Conservation (phyloP, 148 eudicot genomes). For the Beta vulgaris region DNA sequence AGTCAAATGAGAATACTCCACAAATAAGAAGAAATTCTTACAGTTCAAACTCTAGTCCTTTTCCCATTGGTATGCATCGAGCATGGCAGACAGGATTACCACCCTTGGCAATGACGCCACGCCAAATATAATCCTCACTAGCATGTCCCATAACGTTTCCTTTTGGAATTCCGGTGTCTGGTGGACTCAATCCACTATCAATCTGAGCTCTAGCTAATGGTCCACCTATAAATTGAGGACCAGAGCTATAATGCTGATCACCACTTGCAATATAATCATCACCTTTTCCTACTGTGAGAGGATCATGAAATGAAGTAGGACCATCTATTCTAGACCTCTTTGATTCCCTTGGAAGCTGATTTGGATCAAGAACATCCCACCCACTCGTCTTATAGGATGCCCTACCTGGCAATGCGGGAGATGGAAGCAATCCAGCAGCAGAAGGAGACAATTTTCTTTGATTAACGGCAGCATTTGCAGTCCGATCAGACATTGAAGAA, state of each 20-base stretch:
- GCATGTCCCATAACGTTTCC: conserved; percentile 36
- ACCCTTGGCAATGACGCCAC: conserved; percentile 90
- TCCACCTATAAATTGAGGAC: conserved; percentile 36
- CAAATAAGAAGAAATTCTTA: conserved; percentile 41
- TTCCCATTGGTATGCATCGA: conserved; percentile 80
- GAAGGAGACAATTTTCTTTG: conserved; percentile 66
- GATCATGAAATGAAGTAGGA: conserved; percentile 29
- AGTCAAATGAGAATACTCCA: background rate
- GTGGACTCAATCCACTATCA: conserved; percentile 28
- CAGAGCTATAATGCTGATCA: conserved; percentile 39
- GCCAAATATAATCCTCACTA: conserved; percentile 71
- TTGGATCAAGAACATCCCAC: conserved; percentile 77
- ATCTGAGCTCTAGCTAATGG: conserved; percentile 25
- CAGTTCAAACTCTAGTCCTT: conserved; percentile 65
- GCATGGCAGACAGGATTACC: conserved; percentile 85
- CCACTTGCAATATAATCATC: conserved; percentile 27
- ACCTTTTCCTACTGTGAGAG: conserved; percentile 27
- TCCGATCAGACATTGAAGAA: conserved; percentile 38
- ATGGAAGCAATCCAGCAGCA: conserved; percentile 46
- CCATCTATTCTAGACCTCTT: conserved; percentile 70
- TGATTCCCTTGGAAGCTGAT: conserved; percentile 61
- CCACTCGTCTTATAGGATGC: conserved; percentile 46
- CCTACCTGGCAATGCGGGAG: conserved; percentile 44
- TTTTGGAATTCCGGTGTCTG: conserved; percentile 19
- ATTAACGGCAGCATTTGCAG: conserved; percentile 33